Conservation (phyloP, 768 basidiomycete genomes). For the Aureoboletus auriporus region DNA sequence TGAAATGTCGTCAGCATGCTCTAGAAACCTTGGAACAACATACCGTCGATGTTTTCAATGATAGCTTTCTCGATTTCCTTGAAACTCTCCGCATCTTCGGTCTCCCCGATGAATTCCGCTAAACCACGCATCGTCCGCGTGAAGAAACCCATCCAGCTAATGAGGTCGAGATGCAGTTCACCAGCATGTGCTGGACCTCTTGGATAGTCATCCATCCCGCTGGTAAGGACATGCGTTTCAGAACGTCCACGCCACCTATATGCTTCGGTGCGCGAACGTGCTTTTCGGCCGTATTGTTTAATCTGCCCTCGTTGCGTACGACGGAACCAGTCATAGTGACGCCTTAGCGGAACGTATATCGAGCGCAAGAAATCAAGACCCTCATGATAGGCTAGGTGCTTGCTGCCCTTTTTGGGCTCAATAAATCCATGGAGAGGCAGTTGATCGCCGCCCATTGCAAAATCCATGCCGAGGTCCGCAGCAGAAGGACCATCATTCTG, state of each 20-base stretch:
- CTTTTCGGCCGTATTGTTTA: constrained; percentile 80
- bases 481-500: constrained; percentile 45
- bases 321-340: constrained; percentile 96
- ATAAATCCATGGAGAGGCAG: constrained; percentile 37
- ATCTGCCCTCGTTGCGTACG: constrained; percentile 92
- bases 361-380: constrained; percentile 68
- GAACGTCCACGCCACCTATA: constrained; percentile 95
- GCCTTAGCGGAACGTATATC: constrained; percentile 79
- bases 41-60: constrained; percentile 82
- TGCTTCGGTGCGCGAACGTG: constrained; percentile 83
- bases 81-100: constrained; percentile 79
- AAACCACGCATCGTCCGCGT: constrained; percentile 90
- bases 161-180: constrained; percentile 89
- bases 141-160: constrained; percentile 97
- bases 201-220: constrained; percentile 96
- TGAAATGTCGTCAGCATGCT: background rate
- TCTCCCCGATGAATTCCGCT: constrained; percentile 79
- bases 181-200: constrained; percentile 85
- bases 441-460: constrained; percentile 50
- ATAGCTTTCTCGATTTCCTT: constrained; percentile 75
- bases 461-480: constrained; percentile 64
- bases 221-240: constrained; percentile 82
- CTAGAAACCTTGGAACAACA: background rate
- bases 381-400: constrained; percentile 53
- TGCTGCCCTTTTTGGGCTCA: constrained; percentile 36